A percentile compares a stretch with the other conserved stretches of the same genome.
phyloP scores from a whole-genome alignment of 2,329 filamentous ascomycete genomes.

The Zymoseptoria pseudotritici region DNA sequence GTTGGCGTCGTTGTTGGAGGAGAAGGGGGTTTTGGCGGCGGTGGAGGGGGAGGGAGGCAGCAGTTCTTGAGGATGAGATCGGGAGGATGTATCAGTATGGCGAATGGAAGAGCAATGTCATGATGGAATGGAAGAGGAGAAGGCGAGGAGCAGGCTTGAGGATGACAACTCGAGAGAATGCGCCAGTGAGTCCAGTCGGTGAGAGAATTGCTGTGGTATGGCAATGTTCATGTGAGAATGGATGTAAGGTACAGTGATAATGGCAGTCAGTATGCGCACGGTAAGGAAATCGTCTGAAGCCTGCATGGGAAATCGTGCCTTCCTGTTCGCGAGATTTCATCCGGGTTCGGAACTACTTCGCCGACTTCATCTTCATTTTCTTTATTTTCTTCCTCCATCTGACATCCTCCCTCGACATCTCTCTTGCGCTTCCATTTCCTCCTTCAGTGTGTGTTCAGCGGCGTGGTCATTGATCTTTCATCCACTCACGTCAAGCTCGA shows the following conservation, averaged over 20 bases:
- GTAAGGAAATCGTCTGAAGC: neutral
- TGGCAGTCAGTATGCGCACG: neutral
- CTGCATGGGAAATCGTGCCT: no score
- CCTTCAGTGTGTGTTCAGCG: neutral
- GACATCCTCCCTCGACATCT: neutral
- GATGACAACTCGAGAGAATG: no score
- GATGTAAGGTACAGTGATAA: neutral
- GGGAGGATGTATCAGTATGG: neutral
- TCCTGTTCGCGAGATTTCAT: no score
- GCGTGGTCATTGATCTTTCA: neutral
- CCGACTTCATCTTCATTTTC: no score
- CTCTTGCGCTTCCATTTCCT: no score
- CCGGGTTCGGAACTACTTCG: no score
- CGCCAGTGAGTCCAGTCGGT: no score
- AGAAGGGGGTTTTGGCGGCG: conserved; percentile 75
- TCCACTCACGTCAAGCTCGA: no score
- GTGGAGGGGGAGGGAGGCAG: conserved; percentile 39
- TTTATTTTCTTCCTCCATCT: neutral
- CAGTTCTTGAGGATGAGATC: conserved; percentile 1
- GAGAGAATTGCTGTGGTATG: neutral
- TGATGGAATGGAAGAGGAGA: neutral
- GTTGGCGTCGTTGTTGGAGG: conserved; percentile 81
- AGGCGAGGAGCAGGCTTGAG: neutral
- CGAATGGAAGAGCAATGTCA: neutral
- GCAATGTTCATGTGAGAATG: neutral